A percentile compares a stretch with the other conserved stretches of the same genome.
Conservation (phyloP, 768 basidiomycete species). For the Boletus rubescentipes region DNA sequence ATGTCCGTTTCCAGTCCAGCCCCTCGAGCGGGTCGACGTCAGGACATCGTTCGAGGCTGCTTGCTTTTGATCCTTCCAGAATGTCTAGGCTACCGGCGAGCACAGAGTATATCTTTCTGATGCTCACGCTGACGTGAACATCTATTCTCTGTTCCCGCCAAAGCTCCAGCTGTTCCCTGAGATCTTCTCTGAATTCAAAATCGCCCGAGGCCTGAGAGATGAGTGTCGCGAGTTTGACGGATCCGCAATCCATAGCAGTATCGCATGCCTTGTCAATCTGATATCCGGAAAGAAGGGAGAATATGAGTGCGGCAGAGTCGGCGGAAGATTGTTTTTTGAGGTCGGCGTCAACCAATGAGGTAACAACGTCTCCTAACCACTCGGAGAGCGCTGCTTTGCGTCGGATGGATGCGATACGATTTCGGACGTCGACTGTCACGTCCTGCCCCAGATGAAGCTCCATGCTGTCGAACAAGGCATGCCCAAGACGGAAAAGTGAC, state of each 20-base stretch:
- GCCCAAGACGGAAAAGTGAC: conserved; percentile 82
- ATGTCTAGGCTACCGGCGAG: conserved; percentile 73
- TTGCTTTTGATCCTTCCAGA: conserved; percentile 52
- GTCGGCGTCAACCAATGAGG: conserved; percentile 69
- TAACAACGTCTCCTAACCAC: conserved; percentile 80
- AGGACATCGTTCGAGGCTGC: conserved; percentile 49
- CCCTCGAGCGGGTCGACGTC: conserved; percentile 66
- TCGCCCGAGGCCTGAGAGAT: conserved; percentile 86
- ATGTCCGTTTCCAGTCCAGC: conserved; percentile 92
- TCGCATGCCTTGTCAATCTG: conserved; percentile 84
- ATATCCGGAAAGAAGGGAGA: conserved; percentile 81
- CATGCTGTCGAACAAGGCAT: conserved; percentile 85
- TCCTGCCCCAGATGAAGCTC: conserved; percentile 56
- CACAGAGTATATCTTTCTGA: conserved; percentile 80
- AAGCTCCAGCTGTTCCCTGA: conserved; percentile 71
- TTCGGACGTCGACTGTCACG: conserved; percentile 59
- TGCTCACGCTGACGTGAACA: conserved; percentile 59
- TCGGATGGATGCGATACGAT: conserved; percentile 60
- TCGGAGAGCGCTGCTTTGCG: conserved; percentile 77
- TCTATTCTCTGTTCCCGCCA: conserved; percentile 83
- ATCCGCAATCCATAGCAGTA: conserved; percentile 69
- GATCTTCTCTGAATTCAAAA: conserved; percentile 66
- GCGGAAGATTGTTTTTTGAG: conserved; percentile 49
- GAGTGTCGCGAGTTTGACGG: conserved; percentile 84
- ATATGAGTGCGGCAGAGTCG: conserved; percentile 54